phyloP scores from a whole-genome alignment of 2,329 filamentous ascomycete species.

The Fusarium bulbicola region DNA sequence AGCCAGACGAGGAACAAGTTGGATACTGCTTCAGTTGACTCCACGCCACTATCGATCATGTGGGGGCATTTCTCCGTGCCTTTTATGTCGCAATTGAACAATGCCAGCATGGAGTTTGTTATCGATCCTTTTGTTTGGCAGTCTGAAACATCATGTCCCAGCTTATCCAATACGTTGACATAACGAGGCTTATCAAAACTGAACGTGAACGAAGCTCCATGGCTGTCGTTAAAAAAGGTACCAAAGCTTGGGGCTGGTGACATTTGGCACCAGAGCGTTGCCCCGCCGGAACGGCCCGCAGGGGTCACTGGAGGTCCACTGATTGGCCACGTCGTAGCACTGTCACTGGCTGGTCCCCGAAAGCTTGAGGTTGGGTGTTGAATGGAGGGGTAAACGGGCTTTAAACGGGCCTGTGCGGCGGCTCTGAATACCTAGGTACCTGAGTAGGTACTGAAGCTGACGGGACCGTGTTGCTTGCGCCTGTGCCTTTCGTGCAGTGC shows the following conservation, averaged over 20 bases:
- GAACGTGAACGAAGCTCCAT: neutral
- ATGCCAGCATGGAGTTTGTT: neutral
- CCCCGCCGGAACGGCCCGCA: slow-evolving; percentile 41
- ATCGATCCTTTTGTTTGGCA: neutral
- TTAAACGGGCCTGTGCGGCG: slow-evolving; percentile 3
- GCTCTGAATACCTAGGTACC: neutral
- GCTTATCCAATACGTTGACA: neutral
- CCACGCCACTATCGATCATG: slow-evolving; percentile 10
- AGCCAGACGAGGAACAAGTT: slow-evolving; percentile 1
- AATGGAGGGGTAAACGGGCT: slow-evolving; percentile 23
- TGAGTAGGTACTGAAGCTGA: neutral
- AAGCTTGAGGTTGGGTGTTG: slow-evolving; percentile 12
- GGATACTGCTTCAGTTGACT: slow-evolving; percentile 1
- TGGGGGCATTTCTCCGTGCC: neutral
- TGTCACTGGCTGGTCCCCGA: slow-evolving; percentile 13
- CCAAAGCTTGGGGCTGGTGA: neutral
- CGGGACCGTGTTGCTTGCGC: neutral
- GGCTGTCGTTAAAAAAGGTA: neutral
- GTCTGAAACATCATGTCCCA: neutral
- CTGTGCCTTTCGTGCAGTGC: neutral
- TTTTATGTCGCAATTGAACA: neutral
- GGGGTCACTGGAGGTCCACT: slow-evolving; percentile 8
- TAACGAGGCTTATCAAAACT: neutral
- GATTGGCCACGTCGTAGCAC: slow-evolving; percentile 21
- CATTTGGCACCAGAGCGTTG: slow-evolving; percentile 16